phyloP scores from a whole-genome alignment of 2,329 filamentous ascomycete genomes.

The Blastomyces gilchristii region DNA sequence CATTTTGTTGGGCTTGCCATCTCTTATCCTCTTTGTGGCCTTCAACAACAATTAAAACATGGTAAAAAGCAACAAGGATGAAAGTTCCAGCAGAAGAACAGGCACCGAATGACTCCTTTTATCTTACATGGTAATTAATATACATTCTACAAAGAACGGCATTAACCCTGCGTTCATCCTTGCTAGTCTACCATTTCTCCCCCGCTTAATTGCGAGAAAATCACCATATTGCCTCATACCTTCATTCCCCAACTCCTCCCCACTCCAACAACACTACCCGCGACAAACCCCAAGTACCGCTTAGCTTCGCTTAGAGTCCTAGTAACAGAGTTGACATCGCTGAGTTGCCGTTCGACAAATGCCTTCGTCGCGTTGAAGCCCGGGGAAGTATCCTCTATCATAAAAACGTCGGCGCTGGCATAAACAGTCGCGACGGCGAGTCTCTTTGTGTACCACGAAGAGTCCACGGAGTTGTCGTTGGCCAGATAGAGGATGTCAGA shows the following conservation, averaged over 20 bases:
- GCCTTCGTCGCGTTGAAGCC: conserved; percentile 66
- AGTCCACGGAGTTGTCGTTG: conserved; percentile 71
- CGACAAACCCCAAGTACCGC: conserved; percentile 75
- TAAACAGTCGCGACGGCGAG: conserved; percentile 56
- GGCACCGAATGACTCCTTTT: not conserved
- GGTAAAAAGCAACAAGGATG: not conserved
- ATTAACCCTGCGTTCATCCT: not conserved
- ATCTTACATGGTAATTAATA: not conserved
- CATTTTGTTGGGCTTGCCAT: not conserved
- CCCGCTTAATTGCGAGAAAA: not conserved
- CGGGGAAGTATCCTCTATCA: conserved; percentile 74
- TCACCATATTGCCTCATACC: conserved; percentile 42
- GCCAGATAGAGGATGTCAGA: conserved; percentile 89
- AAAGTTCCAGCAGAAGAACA: not conserved
- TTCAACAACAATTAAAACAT: not conserved
- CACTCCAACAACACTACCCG: conserved; percentile 64
- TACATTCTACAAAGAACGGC: not conserved
- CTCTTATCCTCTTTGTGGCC: not conserved
- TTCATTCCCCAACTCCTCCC: conserved; percentile 78
- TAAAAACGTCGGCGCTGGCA: conserved; percentile 76
- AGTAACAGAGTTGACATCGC: conserved; percentile 56
- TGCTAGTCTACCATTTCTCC: not conserved
- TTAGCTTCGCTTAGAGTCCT: conserved; percentile 53
- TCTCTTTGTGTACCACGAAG: conserved; percentile 75
- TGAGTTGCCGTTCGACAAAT: conserved; percentile 66